These are phyloP conservation scores for Hsuehochloa calcarea DNA, from an alignment of 176 grass and related monocot genomes.

Conservation along the genomic window DNA sequence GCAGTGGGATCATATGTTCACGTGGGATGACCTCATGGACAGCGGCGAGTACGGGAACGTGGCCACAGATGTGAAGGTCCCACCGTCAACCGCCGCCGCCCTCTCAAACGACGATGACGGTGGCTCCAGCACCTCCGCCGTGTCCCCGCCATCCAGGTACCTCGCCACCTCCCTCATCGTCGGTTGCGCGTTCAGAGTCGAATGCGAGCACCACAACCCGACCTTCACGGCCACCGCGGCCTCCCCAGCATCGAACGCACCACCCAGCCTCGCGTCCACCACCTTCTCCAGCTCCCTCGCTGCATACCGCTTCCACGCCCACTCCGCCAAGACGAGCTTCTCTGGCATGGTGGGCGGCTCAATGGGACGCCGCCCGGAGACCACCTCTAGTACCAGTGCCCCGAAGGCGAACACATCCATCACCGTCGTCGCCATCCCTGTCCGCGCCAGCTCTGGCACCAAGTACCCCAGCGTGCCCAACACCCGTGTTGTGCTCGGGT, in stretches of 20 bases:
- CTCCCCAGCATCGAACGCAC: conserved; percentile 41
- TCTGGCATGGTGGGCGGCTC: conserved; percentile 54
- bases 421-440: conserved; percentile 57
- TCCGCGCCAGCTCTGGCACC: conserved; percentile 73
- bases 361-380: conserved; percentile 64
- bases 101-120: conserved; percentile 70
- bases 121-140: conserved; percentile 50
- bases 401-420: conserved; percentile 87
- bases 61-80: conserved; percentile 31
- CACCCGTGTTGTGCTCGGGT: conserved; percentile 74
- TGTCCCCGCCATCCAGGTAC: conserved; percentile 65
- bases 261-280: conserved; percentile 59
- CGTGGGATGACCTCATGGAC: conserved; percentile 47
- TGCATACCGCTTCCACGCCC: conserved; percentile 71
- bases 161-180: conserved; percentile 70
- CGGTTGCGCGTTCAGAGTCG: conserved; percentile 39
- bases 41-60: conserved; percentile 54
- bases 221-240: conserved; percentile 55
- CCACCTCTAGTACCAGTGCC: conserved; percentile 68
- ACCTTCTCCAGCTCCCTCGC: conserved; percentile 43
- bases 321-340: conserved; percentile 66
- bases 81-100: background rate
- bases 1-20: conserved; percentile 19
- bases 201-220: conserved; percentile 71
- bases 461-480: conserved; percentile 86